Base-by-base conservation (phyloP, 768 basidiomycete species). In the Leccinum obscurum region DNA sequence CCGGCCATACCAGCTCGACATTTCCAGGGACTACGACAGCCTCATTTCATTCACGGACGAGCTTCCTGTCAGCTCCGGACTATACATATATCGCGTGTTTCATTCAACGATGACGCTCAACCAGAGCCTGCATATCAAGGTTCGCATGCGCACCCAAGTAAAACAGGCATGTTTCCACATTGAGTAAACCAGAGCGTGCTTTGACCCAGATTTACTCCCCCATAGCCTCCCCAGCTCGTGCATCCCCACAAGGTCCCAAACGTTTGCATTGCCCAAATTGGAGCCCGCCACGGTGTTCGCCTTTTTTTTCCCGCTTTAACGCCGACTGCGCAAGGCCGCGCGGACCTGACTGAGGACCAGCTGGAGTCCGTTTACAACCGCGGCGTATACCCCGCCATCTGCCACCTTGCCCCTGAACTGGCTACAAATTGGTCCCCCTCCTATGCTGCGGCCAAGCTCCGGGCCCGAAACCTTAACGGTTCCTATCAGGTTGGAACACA, bases 351-450 rank as follows among this genome's bases (percentile, higher is more conserved):
- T 1, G 49, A 55, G 8, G 54, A 44, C 14, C 54, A 41, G 24
- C n/a, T 51, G 11, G 48, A 48, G 28, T 28, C 49, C 3, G 3
- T 59, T 44, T 59, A 59, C 9, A 17, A 59, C 22, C 49, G 3
- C 5, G 49, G 59, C 0, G 5, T 55, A 41, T 59, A 59, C 13
- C 59, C 54, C 13, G 59, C 54, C 6, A n/a, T 59, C 37, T 34
- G 48, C 15, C 20, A n/a, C 11, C 54, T 60, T 13, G 8, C 59
- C 37, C 59, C 54, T 0, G 59, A 60, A 11, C 54, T 60, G 2
- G 59, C 49, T 2, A 60, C 59, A 6, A 59, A 60, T 20, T 60
- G 59, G 59, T 55, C 59, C 10, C 54, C 54, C 7, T 15, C 54
- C 2, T 60, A 60, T 14, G 37, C 49, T n/a, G 6, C 54, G 13